These are phyloP conservation scores for Stereocaulon alpinum DNA, from an alignment of 495 filamentous ascomycete genomes.

Conservation along the genomic window DNA sequence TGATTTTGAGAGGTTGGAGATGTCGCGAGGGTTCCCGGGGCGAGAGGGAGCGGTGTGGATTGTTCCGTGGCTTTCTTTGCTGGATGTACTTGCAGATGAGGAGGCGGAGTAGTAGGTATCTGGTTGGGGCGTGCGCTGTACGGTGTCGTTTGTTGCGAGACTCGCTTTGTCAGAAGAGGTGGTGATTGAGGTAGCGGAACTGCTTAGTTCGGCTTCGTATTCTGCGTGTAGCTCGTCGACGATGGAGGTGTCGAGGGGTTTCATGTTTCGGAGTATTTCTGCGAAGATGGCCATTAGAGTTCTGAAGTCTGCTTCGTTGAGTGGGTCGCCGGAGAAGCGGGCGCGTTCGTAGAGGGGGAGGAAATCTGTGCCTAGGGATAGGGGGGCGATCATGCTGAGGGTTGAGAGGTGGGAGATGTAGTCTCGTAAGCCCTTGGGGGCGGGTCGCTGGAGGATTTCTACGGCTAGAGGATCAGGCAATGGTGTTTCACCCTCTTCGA, in stretches of 20 bases:
- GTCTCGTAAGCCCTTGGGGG: conserved; percentile 65
- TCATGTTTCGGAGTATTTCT: conserved; percentile 68
- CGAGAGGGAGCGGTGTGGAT: conserved; percentile 18
- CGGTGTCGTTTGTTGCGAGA: conserved; percentile 11
- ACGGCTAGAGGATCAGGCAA: conserved; percentile 53
- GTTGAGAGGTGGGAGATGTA: conserved; percentile 64
- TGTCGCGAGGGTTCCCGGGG: conserved; percentile 22
- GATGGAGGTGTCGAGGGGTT: conserved; percentile 42
- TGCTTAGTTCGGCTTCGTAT: neutral
- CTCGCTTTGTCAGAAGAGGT: neutral
- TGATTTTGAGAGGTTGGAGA: conserved; percentile 21
- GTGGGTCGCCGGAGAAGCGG: conserved; percentile 55
- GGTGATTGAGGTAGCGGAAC: neutral
- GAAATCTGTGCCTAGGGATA: conserved; percentile 50
- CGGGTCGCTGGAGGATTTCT: conserved; percentile 58
- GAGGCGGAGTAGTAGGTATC: conserved; percentile 8
- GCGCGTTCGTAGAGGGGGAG: conserved; percentile 70
- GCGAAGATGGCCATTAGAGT: conserved; percentile 79
- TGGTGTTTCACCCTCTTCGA: conserved; percentile 21
- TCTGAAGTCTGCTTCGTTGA: conserved; percentile 63
- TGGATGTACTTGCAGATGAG: conserved; percentile 2
- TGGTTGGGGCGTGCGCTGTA: conserved; percentile 15
- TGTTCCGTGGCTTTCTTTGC: conserved; percentile 10
- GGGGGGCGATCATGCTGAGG: conserved; percentile 52
- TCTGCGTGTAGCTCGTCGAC: conserved; percentile 34